Conservation (phyloP, 805 yeast species). For the Naumovozyma castellii region DNA sequence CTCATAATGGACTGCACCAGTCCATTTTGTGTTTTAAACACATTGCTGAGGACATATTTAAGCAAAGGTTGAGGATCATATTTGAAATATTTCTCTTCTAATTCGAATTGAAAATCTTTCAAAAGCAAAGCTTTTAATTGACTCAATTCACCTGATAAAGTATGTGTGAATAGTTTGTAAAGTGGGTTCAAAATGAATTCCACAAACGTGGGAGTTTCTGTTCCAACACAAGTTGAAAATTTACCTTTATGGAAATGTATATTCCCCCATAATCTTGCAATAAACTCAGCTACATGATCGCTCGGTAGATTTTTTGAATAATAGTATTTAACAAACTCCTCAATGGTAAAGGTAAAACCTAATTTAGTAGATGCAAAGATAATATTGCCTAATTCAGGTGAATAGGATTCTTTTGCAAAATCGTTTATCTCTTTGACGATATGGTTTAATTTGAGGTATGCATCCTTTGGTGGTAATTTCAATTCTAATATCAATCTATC, state of each 20-base stretch:
- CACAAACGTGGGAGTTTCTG: slow-evolving; percentile 42
- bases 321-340: slow-evolving; percentile 52
- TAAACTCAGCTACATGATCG: slow-evolving; percentile 35
- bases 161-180: slow-evolving; percentile 59
- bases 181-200: slow-evolving; percentile 67
- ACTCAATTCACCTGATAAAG: slow-evolving; percentile 43
- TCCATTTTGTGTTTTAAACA: slow-evolving; percentile 46
- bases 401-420: slow-evolving; percentile 35
- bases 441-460: slow-evolving; percentile 56
- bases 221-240: slow-evolving; percentile 30
- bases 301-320: slow-evolving; percentile 30
- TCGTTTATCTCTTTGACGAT: slow-evolving; percentile 57
- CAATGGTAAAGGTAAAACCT: slow-evolving; percentile 55
- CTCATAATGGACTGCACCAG: slow-evolving; percentile 38
- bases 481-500: slow-evolving; percentile 81
- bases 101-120: slow-evolving; percentile 37
- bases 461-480: slow-evolving; percentile 61
- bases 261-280: slow-evolving; percentile 69
- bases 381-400: slow-evolving; percentile 61
- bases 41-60: slow-evolving; percentile 40
- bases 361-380: slow-evolving; percentile 63
- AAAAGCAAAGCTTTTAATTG: slow-evolving; percentile 38
- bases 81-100: slow-evolving; percentile 34
- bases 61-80: slow-evolving; percentile 54
- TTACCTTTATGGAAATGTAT: slow-evolving; percentile 39